Base-by-base conservation (phyloP, 768 basidiomycete genomes). In the Psilocybe azurescens region DNA sequence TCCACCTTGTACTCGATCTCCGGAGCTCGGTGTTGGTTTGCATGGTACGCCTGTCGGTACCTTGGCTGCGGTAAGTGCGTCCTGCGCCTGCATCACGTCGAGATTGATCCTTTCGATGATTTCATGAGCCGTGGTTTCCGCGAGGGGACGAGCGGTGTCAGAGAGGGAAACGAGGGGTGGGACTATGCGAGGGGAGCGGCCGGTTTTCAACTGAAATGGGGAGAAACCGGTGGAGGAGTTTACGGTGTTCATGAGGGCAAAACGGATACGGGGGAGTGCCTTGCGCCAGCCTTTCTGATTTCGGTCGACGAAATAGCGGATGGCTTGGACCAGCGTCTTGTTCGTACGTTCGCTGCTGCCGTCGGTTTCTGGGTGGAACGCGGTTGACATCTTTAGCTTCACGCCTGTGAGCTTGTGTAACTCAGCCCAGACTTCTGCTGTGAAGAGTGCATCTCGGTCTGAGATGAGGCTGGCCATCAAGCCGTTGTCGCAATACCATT, bases 321-420 rank as follows among this genome's bases (percentile, higher is more conserved):
- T 47, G 0, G 53, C 20, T 51, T 80, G 77, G 36, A 62, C 69
- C 0, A 79, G 51, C 0, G 75, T 79, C 29, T 76, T 75, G 64
- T 80, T 79, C 0, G 70, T 73, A 0, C 69, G 56, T 61, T 82
- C 74, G 24, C 72, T 76, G 1, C 67, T 36, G 0, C 79, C 78
- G 59, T 81, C 75, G 0, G 77, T 80, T 52, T 82, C 68, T 0
- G 77, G 79, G 38, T 82, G 79, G 44, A 71, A 79, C 0, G 77
- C 55, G 0, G 76, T 75, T 0, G 78, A 79, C 64, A 81, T 67
- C 33, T 70, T 70, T 0, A 78, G 56, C 5, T 72, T 66, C 0
- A 75, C 63, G 0, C 78, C 73, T 3, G 75, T 72, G 0, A 73
- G 61, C 5, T 53, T 50, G 50, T 70, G 59, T 0, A 79, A 61